phyloP scores from a whole-genome alignment of 257 asterid genomes.

The Linderniella brevidens region DNA sequence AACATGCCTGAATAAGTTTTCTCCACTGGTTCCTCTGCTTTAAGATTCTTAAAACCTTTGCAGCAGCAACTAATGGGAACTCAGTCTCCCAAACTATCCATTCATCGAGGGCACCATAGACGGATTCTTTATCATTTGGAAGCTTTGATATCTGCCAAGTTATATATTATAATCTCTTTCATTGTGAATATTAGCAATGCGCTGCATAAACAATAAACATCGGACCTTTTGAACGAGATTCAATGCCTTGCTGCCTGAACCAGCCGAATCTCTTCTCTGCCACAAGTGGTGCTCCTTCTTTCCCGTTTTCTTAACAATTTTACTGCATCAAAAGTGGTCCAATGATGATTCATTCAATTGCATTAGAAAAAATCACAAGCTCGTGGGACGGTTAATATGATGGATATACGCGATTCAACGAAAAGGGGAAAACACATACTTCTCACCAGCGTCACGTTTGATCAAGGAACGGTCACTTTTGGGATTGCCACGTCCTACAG shows the following conservation, averaged over 20 bases:
- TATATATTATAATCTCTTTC: not conserved
- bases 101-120: constrained; percentile 61
- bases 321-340: constrained; percentile 12
- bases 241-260: constrained; percentile 75
- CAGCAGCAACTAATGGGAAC: constrained; percentile 89
- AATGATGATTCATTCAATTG: not conserved
- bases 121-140: constrained; percentile 74
- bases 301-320: constrained; percentile 20
- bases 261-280: constrained; percentile 63
- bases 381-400: not conserved
- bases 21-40: constrained; percentile 64
- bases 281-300: constrained; percentile 77
- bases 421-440: constrained; percentile 17
- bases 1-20: constrained; percentile 54
- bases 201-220: not conserved
- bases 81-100: constrained; percentile 97
- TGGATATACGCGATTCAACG: not conserved
- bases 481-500: no score
- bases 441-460: constrained; percentile 16
- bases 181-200: not conserved
- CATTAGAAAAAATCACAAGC: not conserved
- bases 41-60: constrained; percentile 63
- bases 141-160: constrained; percentile 50
- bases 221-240: constrained; percentile 58
- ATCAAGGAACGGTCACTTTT: constrained; percentile 1